Evolutionary conservation across 805 yeast genomes (phyloP).

Genomic region (Schizosaccharomyces cryophilus): DNA sequence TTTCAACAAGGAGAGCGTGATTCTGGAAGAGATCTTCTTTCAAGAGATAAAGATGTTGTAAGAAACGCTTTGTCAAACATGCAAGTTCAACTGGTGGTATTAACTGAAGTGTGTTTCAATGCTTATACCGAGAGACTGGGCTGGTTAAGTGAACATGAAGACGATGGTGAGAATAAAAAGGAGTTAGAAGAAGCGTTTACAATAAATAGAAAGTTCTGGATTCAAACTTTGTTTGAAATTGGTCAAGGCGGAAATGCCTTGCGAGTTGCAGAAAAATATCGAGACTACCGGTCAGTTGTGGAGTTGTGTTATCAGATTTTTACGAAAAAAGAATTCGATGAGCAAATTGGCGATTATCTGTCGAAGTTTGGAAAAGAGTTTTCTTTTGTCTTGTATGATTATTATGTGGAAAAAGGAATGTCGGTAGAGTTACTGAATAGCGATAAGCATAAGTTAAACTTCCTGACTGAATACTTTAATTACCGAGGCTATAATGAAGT

Average conservation of each 20-base stretch:
- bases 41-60: background rate
- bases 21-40: background rate
- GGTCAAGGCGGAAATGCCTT: slow-evolving; percentile 31
- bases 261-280: slow-evolving; percentile 36
- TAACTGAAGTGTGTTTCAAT: background rate
- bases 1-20: background rate
- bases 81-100: background rate
- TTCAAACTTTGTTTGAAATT: slow-evolving; percentile 26
- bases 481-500: slow-evolving; percentile 18
- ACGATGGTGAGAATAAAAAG: background rate
- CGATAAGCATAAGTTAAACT: slow-evolving; percentile 27
- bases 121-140: background rate
- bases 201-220: slow-evolving; percentile 23
- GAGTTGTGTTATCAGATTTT: slow-evolving; percentile 14
- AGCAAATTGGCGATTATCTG: slow-evolving; percentile 21
- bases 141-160: background rate
- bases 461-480: slow-evolving; percentile 29
- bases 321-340: slow-evolving; percentile 5
- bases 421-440: slow-evolving; percentile 29
- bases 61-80: background rate
- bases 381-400: slow-evolving; percentile 37
- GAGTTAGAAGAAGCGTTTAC: background rate
- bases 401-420: slow-evolving; percentile 29
- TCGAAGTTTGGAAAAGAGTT: slow-evolving; percentile 40
- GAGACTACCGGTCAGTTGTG: slow-evolving; percentile 42